Base-by-base conservation (phyloP, 306 rosid genomes). In the Prosopis cineraria region DNA sequence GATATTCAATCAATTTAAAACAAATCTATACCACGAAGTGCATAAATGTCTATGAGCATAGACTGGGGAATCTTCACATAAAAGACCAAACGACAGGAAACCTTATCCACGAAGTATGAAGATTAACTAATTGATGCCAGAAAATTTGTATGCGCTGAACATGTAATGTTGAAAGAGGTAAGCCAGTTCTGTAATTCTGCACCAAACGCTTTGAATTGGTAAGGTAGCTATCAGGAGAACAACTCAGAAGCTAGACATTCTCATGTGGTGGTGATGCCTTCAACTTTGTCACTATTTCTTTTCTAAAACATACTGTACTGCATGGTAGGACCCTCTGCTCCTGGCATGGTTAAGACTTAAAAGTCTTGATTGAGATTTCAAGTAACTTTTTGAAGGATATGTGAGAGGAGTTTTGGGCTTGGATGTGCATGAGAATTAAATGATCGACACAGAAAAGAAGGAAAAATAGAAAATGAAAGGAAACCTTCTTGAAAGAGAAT, bases 251-350 rank as follows among this genome's bases (percentile, higher is more conserved):
- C 22, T 74, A 50, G 69, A 55, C 71, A 44, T 71, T 34, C 25
- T 52, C 55, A 40, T 34, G 67, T 37, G 74, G 53, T 79, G 64
- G 68, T 76, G 69, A 72, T 79, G 45, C 78, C 30, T 45, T 20
- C 39, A 59, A 68, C 20, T 27, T 77, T 73, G 69, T 48, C 43
- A 31, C 22, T 40, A 29, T 48, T 27, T 31, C 55, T 48, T 64
- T 64, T 41, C 74, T 73, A 72, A 67, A 72, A 58, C 71, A 45
- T 20, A 20, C 69, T 37, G 69, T 48, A 27, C 52, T 77, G 72
- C 12, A 14, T 56, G 64, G 64, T 12, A 52, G 72, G 73, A 33
- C 68, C 20, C 56, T 47, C 3, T 40, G 39, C 10, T 44, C 56
- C 58, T 60, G 22, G 22, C 68, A 2, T 27, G 37, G 37, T 29